These are phyloP conservation scores for Wickerhamiella vanderwaltii DNA, from an alignment of 805 yeast genomes.

Conservation along the genomic window DNA sequence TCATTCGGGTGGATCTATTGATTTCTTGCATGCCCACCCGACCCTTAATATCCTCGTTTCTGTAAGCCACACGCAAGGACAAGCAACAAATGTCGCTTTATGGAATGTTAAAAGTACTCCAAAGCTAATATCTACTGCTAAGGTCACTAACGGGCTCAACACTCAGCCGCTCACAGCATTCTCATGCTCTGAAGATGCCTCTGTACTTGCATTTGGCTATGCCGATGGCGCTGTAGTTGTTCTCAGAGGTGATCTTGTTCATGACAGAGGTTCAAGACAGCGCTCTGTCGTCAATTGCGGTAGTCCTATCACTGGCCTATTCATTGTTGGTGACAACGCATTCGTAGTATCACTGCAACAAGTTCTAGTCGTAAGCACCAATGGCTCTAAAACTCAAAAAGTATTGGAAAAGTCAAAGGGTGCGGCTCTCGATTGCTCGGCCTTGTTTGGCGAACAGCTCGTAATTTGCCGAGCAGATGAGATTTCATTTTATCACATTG, in stretches of 20 bases:
- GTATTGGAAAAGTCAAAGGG: constrained; percentile 37
- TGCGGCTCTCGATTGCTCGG: constrained; percentile 35
- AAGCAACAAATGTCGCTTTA: constrained; percentile 52
- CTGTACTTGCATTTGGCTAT: constrained; percentile 63
- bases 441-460: constrained; percentile 36
- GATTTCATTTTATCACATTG: constrained; percentile 43
- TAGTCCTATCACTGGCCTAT: constrained; percentile 73
- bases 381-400: constrained; percentile 50
- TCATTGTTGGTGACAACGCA: constrained; percentile 37
- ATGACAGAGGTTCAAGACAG: constrained; percentile 86
- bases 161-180: constrained; percentile 67
- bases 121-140: constrained; percentile 48
- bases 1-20: constrained; percentile 53
- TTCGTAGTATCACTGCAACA: constrained; percentile 67
- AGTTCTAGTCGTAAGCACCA: constrained; percentile 58
- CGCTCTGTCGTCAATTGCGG: constrained; percentile 53
- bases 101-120: constrained; percentile 45
- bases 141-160: constrained; percentile 58
- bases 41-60: constrained; percentile 48
- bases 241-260: constrained; percentile 73
- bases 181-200: constrained; percentile 40
- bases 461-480: constrained; percentile 56
- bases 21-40: constrained; percentile 40
- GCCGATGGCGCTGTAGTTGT: constrained; percentile 74
- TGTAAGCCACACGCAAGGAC: constrained; percentile 57